Conservation (phyloP, 192 early-diverging fungal species). For the Polychytrium aggregatum region DNA sequence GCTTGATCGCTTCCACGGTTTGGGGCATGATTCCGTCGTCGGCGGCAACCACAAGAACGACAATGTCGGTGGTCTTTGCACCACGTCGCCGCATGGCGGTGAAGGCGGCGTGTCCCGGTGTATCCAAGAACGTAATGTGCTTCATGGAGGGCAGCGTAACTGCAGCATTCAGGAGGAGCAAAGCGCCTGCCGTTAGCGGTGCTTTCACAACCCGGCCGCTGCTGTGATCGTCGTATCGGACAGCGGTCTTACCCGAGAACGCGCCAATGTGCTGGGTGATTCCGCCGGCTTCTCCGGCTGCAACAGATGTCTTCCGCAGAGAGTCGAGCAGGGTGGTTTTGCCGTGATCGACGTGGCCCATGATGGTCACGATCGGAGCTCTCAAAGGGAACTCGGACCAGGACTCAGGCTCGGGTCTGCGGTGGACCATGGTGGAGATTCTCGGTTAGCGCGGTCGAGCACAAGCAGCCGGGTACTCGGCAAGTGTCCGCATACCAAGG, state of each 20-base stretch:
- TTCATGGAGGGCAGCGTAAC: slow-evolving; percentile 55
- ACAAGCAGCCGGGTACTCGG: no score
- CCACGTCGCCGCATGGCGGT: slow-evolving; percentile 90
- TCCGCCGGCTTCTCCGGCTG: slow-evolving; percentile 86
- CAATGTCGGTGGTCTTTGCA: slow-evolving; percentile 87
- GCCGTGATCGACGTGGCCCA: slow-evolving; percentile 96
- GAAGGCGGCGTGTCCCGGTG: slow-evolving; percentile 94
- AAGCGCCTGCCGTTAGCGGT: no score
- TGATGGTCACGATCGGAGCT: slow-evolving; percentile 91
- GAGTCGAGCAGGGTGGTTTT: slow-evolving; percentile 93
- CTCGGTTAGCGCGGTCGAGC: no score
- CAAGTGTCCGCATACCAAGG: no score
- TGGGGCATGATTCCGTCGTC: slow-evolving; percentile 99
- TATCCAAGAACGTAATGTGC: slow-evolving; percentile 89
- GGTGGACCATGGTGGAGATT: no score
- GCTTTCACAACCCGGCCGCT: no score
- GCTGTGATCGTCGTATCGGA: no score
- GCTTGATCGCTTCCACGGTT: slow-evolving; percentile 89
- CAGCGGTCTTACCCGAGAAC: slow-evolving; percentile 68
- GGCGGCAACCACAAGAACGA: slow-evolving; percentile 91
- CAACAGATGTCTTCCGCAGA: slow-evolving; percentile 80
- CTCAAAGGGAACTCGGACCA: slow-evolving; percentile 61
- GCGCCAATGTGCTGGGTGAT: slow-evolving; percentile 99
- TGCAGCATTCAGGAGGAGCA: background rate
- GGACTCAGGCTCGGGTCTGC: slow-evolving; percentile 57